Evolutionary conservation across 2,329 filamentous ascomycete genomes (phyloP).

Genomic region (Aspergillus amoenus): DNA sequence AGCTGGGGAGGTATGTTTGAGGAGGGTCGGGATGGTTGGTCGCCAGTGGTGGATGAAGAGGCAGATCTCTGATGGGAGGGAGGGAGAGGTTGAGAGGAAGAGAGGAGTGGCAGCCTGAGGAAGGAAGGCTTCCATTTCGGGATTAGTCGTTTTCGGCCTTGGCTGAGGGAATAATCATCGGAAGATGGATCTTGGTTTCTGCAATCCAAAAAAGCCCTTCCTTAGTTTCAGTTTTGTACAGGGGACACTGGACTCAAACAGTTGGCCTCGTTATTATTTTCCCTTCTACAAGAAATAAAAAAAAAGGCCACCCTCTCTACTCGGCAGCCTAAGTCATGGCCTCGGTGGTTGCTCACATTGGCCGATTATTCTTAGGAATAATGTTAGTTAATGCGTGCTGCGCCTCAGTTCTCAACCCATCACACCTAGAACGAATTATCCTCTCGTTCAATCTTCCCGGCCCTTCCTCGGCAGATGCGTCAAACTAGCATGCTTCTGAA

Average conservation of each 20-base stretch:
- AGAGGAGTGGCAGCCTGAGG: conserved; percentile 11
- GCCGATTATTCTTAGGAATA: not conserved
- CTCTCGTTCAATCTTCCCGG: not conserved
- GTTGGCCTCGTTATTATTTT: not conserved
- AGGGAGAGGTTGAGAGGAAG: conserved; percentile 12
- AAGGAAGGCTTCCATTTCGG: conserved; percentile 10
- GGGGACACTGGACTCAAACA: not conserved
- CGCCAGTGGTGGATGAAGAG: conserved; percentile 13
- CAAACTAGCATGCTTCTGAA: not conserved
- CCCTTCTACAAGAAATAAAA: not conserved
- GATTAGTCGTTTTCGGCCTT: conserved; percentile 11
- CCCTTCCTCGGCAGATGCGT: not conserved
- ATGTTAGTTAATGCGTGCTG: not conserved
- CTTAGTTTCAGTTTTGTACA: not conserved
- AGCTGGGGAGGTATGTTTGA: not conserved
- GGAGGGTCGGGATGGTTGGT: conserved; percentile 7
- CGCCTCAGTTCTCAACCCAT: conserved; percentile 2
- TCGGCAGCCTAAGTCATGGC: not conserved
- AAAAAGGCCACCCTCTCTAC: not conserved
- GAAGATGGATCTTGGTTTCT: not conserved
- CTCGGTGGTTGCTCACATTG: not conserved
- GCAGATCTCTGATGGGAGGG: conserved; percentile 14
- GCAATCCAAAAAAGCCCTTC: not conserved
- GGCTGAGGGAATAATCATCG: not conserved
- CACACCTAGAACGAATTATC: not conserved